phyloP scores from a whole-genome alignment of 2,329 filamentous ascomycete species.

The Colletotrichum orbiculare region DNA sequence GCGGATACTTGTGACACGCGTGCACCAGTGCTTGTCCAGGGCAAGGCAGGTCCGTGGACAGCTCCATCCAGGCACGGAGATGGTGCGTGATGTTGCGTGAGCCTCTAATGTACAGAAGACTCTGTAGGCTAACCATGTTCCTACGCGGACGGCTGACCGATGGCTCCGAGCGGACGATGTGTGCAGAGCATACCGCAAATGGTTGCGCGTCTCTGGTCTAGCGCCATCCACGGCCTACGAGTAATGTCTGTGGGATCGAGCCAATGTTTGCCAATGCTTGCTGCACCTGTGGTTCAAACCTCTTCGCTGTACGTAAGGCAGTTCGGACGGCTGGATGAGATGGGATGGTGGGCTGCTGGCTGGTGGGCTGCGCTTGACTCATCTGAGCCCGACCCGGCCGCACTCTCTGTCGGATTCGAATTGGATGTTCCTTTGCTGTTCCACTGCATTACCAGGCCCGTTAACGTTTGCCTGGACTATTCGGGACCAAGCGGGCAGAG shows the following conservation, averaged over 20 bases:
- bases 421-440: not conserved
- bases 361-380: not conserved
- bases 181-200: constrained; percentile 3
- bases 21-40: not conserved
- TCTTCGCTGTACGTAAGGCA: constrained; percentile 1
- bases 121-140: constrained; percentile 7
- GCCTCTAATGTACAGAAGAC: not conserved
- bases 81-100: constrained; percentile 3
- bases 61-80: constrained; percentile 20
- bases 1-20: too few relatives aligned
- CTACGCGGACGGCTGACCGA: constrained; percentile 24
- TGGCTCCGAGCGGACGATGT: constrained; percentile 13
- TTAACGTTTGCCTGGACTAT: constrained; percentile 13
- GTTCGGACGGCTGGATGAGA: constrained; percentile 25
- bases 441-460: constrained; percentile 10
- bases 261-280: constrained; percentile 21
- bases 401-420: not conserved
- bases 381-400: not conserved
- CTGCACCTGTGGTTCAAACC: constrained; percentile 19
- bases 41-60: constrained; percentile 10
- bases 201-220: not conserved
- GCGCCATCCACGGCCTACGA: constrained; percentile 12
- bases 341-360: constrained; percentile 6
- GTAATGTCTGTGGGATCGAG: constrained; percentile 15
- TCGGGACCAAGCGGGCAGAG: constrained; percentile 4